Conservation (phyloP, 768 basidiomycete species). For the Lentinula boryana region DNA sequence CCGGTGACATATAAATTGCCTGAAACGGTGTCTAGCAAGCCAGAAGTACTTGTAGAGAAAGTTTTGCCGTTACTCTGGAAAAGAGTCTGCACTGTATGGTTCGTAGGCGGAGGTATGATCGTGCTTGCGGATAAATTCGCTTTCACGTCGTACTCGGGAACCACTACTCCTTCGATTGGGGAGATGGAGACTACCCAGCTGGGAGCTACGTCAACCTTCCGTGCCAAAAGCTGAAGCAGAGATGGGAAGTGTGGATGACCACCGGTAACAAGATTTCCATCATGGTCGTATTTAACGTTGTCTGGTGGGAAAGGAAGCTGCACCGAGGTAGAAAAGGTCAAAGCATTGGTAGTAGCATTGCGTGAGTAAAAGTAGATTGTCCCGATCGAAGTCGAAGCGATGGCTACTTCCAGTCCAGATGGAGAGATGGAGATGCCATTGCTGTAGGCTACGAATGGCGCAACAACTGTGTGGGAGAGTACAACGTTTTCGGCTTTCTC, state of each 20-base stretch:
- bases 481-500: constrained; percentile 17
- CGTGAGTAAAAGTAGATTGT: constrained; percentile 48
- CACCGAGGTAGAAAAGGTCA: constrained; percentile 32
- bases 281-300: constrained; percentile 51
- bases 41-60: constrained; percentile 50
- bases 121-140: constrained; percentile 44
- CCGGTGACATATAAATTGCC: constrained; percentile 50
- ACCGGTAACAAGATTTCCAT: constrained; percentile 44
- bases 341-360: constrained; percentile 34
- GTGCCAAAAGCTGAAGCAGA: constrained; percentile 37
- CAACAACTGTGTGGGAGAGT: constrained; percentile 30
- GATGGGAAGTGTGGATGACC: constrained; percentile 64
- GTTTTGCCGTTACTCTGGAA: constrained; percentile 70
- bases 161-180: constrained; percentile 10
- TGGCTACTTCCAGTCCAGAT: constrained; percentile 41
- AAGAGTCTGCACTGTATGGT: constrained; percentile 49
- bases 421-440: constrained; percentile 65
- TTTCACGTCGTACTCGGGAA: constrained; percentile 28
- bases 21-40: constrained; percentile 41
- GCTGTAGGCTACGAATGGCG: constrained; percentile 52
- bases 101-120: constrained; percentile 28
- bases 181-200: constrained; percentile 57
- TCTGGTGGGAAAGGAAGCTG: constrained; percentile 56
- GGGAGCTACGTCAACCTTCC: constrained; percentile 34
- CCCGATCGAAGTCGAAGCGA: constrained; percentile 47